phyloP scores from a whole-genome alignment of 73 alveolate genomes.

The Vitrella brassicaformis region DNA sequence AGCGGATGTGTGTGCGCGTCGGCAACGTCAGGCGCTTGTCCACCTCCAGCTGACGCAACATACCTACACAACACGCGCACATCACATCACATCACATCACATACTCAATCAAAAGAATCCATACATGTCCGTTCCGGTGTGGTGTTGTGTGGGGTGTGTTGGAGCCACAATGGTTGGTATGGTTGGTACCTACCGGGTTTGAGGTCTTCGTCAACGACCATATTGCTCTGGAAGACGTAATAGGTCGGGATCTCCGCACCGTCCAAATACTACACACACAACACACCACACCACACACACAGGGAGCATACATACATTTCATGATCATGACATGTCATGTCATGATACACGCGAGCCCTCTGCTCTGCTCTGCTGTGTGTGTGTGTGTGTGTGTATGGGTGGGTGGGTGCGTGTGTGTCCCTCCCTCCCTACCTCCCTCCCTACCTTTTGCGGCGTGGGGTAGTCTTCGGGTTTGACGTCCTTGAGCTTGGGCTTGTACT shows the following conservation, averaged over 20 bases:
- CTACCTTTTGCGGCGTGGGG: constrained; percentile 24
- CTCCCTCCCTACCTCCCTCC: neutral
- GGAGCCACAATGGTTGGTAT: too few relatives aligned
- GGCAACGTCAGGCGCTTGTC: constrained; percentile 34
- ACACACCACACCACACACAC: neutral
- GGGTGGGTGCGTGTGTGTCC: neutral
- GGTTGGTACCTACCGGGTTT: neutral
- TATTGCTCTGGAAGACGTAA: constrained; percentile 29
- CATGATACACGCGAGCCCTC: neutral
- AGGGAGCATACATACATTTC: neutral
- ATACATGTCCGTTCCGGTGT: too few relatives aligned
- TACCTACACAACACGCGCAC: too few relatives aligned
- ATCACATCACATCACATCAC: too few relatives aligned
- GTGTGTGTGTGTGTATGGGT: neutral
- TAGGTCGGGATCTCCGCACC: constrained; percentile 27
- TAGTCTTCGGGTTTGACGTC: neutral
- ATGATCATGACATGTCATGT: neutral
- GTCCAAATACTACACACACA: neutral
- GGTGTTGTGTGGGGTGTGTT: too few relatives aligned
- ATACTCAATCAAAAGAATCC: too few relatives aligned
- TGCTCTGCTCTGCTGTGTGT: neutral
- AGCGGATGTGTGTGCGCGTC: constrained; percentile 33
- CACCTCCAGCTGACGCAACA: constrained; percentile 3
- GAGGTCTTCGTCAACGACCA: constrained; percentile 20
- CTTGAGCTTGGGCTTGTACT: neutral